phyloP scores from a whole-genome alignment of 2,329 filamentous ascomycete genomes.

The Blumeria graminis region DNA sequence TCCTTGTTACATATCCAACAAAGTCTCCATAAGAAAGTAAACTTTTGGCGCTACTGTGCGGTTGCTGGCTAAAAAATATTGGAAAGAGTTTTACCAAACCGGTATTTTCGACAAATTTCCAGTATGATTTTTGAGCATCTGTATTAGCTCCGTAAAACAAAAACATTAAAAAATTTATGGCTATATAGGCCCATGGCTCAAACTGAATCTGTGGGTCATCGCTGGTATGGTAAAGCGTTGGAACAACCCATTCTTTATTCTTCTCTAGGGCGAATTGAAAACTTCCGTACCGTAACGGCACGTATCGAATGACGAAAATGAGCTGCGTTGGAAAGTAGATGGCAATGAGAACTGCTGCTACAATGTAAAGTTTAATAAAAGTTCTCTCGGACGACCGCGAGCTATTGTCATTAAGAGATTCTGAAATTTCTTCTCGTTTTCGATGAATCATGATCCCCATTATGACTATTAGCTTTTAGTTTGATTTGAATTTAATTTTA shows the following conservation, averaged over 20 bases:
- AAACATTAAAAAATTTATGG: conserved; percentile 29
- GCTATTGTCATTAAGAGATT: conserved; percentile 25
- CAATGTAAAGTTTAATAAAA: conserved; percentile 35
- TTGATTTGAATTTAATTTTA: not conserved
- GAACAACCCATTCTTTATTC: not conserved
- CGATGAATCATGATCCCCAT: conserved; percentile 34
- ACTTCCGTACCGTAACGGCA: conserved; percentile 6
- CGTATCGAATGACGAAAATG: conserved; percentile 28
- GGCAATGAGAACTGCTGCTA: conserved; percentile 25
- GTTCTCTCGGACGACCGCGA: conserved; percentile 30
- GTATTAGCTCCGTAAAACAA: conserved; percentile 38
- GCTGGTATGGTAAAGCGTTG: conserved; percentile 17
- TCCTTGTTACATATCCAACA: not conserved
- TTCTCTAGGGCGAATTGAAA: not conserved
- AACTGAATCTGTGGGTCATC: conserved; percentile 20
- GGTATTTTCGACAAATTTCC: conserved; percentile 5
- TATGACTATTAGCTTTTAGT: conserved; percentile 20
- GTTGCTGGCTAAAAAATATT: not conserved
- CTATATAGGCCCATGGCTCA: conserved; percentile 33
- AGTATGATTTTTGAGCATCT: conserved; percentile 32
- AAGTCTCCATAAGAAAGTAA: not conserved
- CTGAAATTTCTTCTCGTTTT: conserved; percentile 32
- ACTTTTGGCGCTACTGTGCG: not conserved
- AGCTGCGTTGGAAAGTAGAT: conserved; percentile 27
- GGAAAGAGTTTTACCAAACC: conserved; percentile 11